phyloP scores from a whole-genome alignment of 2,329 filamentous ascomycete genomes.

The Cladosporium austrohemisphaericum region DNA sequence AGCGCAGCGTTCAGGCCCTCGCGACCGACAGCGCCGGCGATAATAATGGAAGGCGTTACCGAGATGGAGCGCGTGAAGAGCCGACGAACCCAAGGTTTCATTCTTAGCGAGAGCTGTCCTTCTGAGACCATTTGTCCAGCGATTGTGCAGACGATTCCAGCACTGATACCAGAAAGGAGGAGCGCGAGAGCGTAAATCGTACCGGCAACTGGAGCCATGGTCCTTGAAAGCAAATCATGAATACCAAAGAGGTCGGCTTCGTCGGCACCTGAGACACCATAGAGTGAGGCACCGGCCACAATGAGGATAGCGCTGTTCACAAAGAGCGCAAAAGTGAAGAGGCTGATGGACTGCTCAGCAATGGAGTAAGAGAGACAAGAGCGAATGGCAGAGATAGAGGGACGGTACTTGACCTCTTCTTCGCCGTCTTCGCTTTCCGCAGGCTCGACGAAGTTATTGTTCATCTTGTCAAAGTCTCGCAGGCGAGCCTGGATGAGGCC shows the following conservation, averaged over 20 bases:
- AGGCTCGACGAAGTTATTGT: constrained; percentile 45
- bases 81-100: constrained; percentile 74
- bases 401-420: constrained; percentile 35
- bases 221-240: constrained; percentile 64
- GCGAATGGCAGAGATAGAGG: constrained; percentile 37
- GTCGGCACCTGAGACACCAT: constrained; percentile 53
- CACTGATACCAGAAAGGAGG: constrained; percentile 73
- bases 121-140: constrained; percentile 86
- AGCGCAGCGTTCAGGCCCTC: constrained; percentile 67
- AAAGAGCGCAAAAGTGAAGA: constrained; percentile 43
- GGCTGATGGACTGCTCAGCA: constrained; percentile 36
- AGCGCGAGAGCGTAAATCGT: constrained; percentile 81
- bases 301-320: constrained; percentile 43
- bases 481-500: constrained; percentile 67
- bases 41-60: constrained; percentile 77
- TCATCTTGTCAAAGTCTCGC: constrained; percentile 58
- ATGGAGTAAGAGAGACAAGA: constrained; percentile 40
- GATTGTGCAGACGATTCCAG: constrained; percentile 85
- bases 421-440: constrained; percentile 25
- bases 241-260: constrained; percentile 80
- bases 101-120: constrained; percentile 70
- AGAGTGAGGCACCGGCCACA: constrained; percentile 69
- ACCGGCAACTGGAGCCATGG: constrained; percentile 70
- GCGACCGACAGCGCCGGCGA: constrained; percentile 72
- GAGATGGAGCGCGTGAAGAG: constrained; percentile 74